Evolutionary conservation across 176 grass and related monocot genomes (phyloP), one percentile per base, ranked within the genome.

Genomic region (Oryza australiensis): DNA sequence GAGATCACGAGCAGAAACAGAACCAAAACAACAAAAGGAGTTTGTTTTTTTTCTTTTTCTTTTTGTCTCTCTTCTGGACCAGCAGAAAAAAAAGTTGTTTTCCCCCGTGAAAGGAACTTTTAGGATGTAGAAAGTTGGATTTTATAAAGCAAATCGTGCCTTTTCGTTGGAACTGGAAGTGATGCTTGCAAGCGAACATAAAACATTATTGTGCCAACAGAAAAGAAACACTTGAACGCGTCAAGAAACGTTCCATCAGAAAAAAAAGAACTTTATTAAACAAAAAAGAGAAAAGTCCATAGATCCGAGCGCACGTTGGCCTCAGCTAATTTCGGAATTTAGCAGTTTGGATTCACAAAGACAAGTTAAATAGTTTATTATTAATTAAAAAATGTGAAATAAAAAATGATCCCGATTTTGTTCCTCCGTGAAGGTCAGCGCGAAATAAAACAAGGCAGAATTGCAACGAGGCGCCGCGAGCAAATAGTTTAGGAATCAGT

Each of bases 1-100:
- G 87, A 8, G 35, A 86, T 82, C 78, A 89, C 83, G 73, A 62
- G 83, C 32, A 80, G 55, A 26, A 26, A 37, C 72, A 66, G 16
- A 80, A 22, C 41, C 7, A 32, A 57, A 64, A 75, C 22, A 64
- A 75, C 15, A 40, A 51, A 48, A 89, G 62, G 10, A 2, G 24
- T 28, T 72, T n/a, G n/a, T n/a, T 71, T 41, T 55, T 70, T 43
- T 4, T 34, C 32, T 51, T 63, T 74, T 48, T 4, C 41, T 24
- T 60, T 60, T 60, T 60, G 7, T 60, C 55, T 60, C 7, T 24
- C 8, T n/a, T 60, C 55, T 9, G 3, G 40, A 26, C n/a, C 62
- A 34, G 60, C 35, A 74, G 35, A 37, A 37, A 38, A 66, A 49
- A 80, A 62, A n/a, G n/a, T 68, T 12, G 27, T 5, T 60, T 33